phyloP scores from a whole-genome alignment of 805 yeast species.

The Saturnispora kantuleensis region DNA sequence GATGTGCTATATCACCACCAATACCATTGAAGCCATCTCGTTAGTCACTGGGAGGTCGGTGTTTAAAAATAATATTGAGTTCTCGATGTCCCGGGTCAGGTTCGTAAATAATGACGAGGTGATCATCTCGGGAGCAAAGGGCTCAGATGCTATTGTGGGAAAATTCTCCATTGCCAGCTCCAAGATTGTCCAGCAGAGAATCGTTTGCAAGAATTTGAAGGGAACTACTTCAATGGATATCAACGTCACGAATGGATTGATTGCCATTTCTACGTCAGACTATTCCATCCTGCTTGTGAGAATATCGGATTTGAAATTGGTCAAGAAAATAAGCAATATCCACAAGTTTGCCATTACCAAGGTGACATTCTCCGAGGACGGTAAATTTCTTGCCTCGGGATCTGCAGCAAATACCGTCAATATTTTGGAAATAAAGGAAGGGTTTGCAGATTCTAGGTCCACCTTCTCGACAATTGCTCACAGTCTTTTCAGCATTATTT shows the following conservation, averaged over 20 bases:
- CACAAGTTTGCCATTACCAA: constrained; percentile 75
- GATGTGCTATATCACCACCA: constrained; percentile 52
- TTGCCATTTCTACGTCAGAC: constrained; percentile 57
- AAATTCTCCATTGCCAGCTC: constrained; percentile 35
- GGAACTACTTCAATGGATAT: constrained; percentile 49
- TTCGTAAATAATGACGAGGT: constrained; percentile 27
- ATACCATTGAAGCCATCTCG: constrained; percentile 42
- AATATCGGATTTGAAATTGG: constrained; percentile 38
- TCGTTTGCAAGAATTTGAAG: constrained; percentile 38
- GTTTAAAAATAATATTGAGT: constrained; percentile 20
- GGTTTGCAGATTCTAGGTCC: constrained; percentile 34
- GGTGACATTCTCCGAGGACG: constrained; percentile 59
- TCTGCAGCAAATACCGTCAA: constrained; percentile 71
- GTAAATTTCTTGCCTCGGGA: constrained; percentile 55
- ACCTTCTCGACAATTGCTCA: constrained; percentile 21
- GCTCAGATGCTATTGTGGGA: constrained; percentile 35
- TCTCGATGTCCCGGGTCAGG: constrained; percentile 24
- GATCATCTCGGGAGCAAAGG: constrained; percentile 36
- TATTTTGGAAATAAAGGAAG: constrained; percentile 49
- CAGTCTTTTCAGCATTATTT: constrained; percentile 17
- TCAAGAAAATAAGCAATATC: constrained; percentile 46
- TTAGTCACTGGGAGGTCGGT: constrained; percentile 36
- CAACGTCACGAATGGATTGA: constrained; percentile 28
- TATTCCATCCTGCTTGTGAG: constrained; percentile 52
- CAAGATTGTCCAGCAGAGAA: constrained; percentile 32